A percentile compares a stretch with the other conserved stretches of the same genome.
phyloP scores from a whole-genome alignment of 148 eudicot genomes.

The Persicaria maculosa region DNA sequence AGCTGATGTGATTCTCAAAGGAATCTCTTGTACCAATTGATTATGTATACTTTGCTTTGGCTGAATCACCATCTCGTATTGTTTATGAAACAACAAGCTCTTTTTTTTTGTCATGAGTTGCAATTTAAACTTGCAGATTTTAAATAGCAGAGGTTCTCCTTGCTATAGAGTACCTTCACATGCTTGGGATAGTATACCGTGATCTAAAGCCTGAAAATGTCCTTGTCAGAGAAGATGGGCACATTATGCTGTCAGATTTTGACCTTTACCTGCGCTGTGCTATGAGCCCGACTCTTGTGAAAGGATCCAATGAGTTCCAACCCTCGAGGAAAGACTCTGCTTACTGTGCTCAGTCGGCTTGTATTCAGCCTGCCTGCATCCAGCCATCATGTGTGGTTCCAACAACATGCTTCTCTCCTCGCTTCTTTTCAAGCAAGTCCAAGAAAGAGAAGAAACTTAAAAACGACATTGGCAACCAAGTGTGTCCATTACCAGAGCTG shows the following conservation, averaged over 20 bases:
- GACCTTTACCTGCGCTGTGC: constrained; percentile 86
- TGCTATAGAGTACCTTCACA: constrained; percentile 66
- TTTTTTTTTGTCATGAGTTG: constrained; percentile 40
- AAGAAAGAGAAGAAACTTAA: constrained; percentile 63
- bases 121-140: constrained; percentile 77
- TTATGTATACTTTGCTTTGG: constrained; percentile 1
- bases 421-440: constrained; percentile 63
- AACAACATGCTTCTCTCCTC: constrained; percentile 63
- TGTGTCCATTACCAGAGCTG: constrained; percentile 72
- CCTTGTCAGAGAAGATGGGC: constrained; percentile 56
- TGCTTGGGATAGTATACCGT: constrained; percentile 60
- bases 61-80: not conserved
- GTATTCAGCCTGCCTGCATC: constrained; percentile 81
- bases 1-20: not conserved
- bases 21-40: not conserved
- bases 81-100: not conserved
- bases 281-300: constrained; percentile 73
- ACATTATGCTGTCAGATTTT: constrained; percentile 80
- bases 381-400: constrained; percentile 72
- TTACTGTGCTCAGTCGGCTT: constrained; percentile 67
- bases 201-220: constrained; percentile 84
- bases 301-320: constrained; percentile 37
- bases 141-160: constrained; percentile 65
- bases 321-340: constrained; percentile 37
- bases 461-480: constrained; percentile 58